A percentile compares a stretch with the other conserved stretches of the same genome.
Conservation (phyloP, 768 basidiomycete genomes). For the Leucocoprinus birnbaumii region DNA sequence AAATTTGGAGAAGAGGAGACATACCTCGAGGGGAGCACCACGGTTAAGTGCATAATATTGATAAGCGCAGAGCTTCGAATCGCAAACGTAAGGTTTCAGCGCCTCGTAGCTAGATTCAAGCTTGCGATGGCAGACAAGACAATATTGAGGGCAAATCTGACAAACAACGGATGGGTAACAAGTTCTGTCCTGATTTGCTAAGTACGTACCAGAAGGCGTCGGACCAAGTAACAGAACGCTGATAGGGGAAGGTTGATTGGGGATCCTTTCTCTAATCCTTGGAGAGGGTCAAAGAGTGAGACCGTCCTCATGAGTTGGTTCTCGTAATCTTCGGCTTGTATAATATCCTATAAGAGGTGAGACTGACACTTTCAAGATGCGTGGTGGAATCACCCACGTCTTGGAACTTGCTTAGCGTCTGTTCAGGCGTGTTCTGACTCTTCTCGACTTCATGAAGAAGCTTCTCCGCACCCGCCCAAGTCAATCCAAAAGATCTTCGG, state of each 20-base stretch:
- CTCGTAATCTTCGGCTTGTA: slow-evolving; percentile 44
- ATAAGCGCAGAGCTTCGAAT: slow-evolving; percentile 61
- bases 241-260: slow-evolving; percentile 59
- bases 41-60: slow-evolving; percentile 66
- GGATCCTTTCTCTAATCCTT: slow-evolving; percentile 24
- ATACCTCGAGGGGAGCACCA: slow-evolving; percentile 66
- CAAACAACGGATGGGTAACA: background rate
- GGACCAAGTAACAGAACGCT: slow-evolving; percentile 62
- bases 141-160: slow-evolving; percentile 66
- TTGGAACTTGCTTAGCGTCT: slow-evolving; percentile 30
- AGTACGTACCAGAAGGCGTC: slow-evolving; percentile 50
- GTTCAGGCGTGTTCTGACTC: slow-evolving; percentile 36
- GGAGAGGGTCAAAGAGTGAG: slow-evolving; percentile 56
- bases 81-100: slow-evolving; percentile 74
- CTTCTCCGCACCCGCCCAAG: slow-evolving; percentile 70
- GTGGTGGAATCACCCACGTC: slow-evolving; percentile 24
- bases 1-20: slow-evolving; percentile 11
- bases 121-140: slow-evolving; percentile 71
- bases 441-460: slow-evolving; percentile 44
- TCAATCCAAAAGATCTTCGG: slow-evolving; percentile 48
- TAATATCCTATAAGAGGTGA: slow-evolving; percentile 26
- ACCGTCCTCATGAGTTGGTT: slow-evolving; percentile 33
- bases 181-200: background rate
- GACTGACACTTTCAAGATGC: background rate
- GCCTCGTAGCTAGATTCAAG: slow-evolving; percentile 50